Base-by-base conservation (phyloP, 2,329 filamentous ascomycete species). In the Aspergillus jensenii region DNA sequence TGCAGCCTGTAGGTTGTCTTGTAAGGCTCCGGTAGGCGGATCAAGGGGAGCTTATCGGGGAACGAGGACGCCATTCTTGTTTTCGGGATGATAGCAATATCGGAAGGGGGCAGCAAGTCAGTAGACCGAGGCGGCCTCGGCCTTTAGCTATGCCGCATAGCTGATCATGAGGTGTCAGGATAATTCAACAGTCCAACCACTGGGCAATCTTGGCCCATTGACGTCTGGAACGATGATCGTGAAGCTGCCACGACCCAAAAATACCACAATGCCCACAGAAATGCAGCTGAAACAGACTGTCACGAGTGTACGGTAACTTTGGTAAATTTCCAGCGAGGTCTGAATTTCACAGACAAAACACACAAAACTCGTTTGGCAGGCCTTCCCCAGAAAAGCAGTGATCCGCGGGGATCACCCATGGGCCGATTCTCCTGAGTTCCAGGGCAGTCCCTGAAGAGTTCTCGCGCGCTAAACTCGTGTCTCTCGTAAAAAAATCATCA, bases 11-110 rank as follows among this genome's bases (percentile, higher is more conserved):
- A 65, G 14, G 61, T 58, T 2, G 60, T 66, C 31, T 59, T 62
- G 55, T 65, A 67, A 4, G 64, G 64, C 25, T 67, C 54, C 14
- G 65, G 62, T 6, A 67, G 52, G 17, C 63, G 59, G 40, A 66
- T 52, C 44, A 59, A 35, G 7, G 59, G 58, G 4, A 61, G 51
- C 31, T 52, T 56, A 15, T 56, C 54, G 23, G 53, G 25, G 15
- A 37, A 54, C 3, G 35, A 37, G 27, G 47, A 46, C 1, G 54
- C 35, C 54, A 52, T 56, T 50, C 27, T 47, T 40, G 21, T 27
- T 14, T 15, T 39, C 11, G 2, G 3, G 21, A 23, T 9, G 12
- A 19, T 50, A 37, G 35, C 35, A 6, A 37, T 1, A 12, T 37
- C 35, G 15, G 15, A n/a, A 5, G 15, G 33, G 15, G 19, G 31